A percentile compares a stretch with the other conserved stretches of the same genome.
Conservation (phyloP, 2,329 filamentous ascomycete genomes). For the Xylaria sp. region DNA sequence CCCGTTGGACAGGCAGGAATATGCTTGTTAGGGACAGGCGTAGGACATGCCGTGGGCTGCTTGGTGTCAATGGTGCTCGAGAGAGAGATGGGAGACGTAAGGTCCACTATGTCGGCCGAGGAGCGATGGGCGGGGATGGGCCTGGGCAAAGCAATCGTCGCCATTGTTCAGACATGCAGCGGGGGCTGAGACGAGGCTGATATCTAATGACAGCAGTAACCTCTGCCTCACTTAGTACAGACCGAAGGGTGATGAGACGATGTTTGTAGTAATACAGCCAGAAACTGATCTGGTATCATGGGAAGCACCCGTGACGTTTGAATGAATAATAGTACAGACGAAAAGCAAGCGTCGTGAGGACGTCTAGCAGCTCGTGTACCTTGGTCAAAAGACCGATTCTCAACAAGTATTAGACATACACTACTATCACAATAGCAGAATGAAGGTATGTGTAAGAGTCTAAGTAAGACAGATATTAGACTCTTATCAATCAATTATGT, state of each 20-base stretch:
- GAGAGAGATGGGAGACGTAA: conserved; percentile 51
- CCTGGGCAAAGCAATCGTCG: conserved; percentile 60
- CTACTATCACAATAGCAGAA: not conserved
- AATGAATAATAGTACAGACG: not conserved
- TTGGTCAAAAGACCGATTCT: not conserved
- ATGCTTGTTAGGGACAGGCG: conserved; percentile 82
- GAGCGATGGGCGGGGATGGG: conserved; percentile 54
- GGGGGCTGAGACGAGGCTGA: conserved; percentile 20
- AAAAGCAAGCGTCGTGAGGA: not conserved
- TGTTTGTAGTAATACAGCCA: conserved; percentile 17
- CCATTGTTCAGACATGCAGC: conserved; percentile 49
- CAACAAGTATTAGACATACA: conserved; percentile 2
- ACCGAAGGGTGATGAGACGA: not conserved
- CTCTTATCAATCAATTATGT: too few relatives aligned
- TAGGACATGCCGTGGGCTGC: conserved; percentile 40
- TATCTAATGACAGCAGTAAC: not conserved
- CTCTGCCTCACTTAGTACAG: conserved; percentile 5
- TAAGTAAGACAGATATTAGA: too few relatives aligned
- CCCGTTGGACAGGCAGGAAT: conserved; percentile 88
- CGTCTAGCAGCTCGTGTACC: conserved; percentile 6
- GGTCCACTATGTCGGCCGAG: conserved; percentile 48
- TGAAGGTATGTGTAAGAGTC: not conserved
- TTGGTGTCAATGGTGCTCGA: conserved; percentile 45
- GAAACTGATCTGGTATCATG: conserved; percentile 5
- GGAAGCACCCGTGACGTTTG: conserved; percentile 7